These are phyloP conservation scores for Debaryomyces castellii DNA, from an alignment of 805 yeast genomes.

Conservation along the genomic window DNA sequence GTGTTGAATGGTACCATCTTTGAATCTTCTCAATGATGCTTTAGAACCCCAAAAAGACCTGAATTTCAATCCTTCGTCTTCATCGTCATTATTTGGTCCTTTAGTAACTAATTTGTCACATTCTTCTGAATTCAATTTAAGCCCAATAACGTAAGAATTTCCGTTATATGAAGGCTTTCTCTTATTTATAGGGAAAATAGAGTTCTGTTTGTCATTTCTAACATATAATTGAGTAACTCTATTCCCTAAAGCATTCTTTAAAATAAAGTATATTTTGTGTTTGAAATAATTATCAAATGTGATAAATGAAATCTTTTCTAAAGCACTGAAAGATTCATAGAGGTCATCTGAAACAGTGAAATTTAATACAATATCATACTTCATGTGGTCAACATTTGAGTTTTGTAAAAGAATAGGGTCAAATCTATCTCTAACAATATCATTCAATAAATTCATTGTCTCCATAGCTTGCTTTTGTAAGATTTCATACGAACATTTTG, in stretches of 20 bases:
- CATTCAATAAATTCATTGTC: constrained; percentile 69
- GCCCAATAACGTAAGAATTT: constrained; percentile 50
- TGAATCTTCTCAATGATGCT: constrained; percentile 85
- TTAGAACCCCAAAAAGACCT: constrained; percentile 86
- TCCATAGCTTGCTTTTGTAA: constrained; percentile 66
- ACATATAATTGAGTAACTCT: constrained; percentile 42
- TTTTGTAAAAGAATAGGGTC: constrained; percentile 70
- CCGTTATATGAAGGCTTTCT: constrained; percentile 49
- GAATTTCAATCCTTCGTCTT: constrained; percentile 60
- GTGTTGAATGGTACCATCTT: constrained; percentile 87
- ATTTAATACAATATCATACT: constrained; percentile 63
- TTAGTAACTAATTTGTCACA: constrained; percentile 81
- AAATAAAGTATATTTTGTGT: constrained; percentile 57
- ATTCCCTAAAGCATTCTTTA: constrained; percentile 57
- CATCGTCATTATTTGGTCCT: constrained; percentile 70
- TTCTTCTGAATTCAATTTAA: constrained; percentile 67
- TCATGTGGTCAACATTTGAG: constrained; percentile 51
- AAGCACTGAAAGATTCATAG: constrained; percentile 56
- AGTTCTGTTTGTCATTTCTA: constrained; percentile 19
- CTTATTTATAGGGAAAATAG: constrained; percentile 43
- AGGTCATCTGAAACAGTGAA: constrained; percentile 46
- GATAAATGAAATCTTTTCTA: constrained; percentile 69
- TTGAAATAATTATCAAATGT: constrained; percentile 66
- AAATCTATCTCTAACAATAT: constrained; percentile 81
- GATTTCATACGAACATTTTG: constrained; percentile 60